These are phyloP conservation scores for Metschnikowia hibisci DNA, from an alignment of 805 yeast species.

Conservation along the genomic window DNA sequence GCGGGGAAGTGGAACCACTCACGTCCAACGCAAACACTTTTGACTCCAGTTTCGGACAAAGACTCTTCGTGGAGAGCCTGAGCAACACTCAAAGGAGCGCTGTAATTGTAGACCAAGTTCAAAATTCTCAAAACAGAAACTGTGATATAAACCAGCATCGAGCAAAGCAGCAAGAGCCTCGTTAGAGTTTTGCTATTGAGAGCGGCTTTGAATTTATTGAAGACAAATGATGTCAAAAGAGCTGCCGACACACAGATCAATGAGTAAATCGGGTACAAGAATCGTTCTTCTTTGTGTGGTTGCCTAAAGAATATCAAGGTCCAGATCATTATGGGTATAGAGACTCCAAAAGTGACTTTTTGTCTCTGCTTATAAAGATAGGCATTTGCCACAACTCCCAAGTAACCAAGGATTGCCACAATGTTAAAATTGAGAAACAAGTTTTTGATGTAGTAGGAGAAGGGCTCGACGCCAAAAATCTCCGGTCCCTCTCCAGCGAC, in stretches of 20 bases:
- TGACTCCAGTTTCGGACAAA: constrained; percentile 15
- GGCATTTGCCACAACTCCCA: constrained; percentile 33
- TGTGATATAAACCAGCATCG: constrained; percentile 29
- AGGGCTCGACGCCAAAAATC: constrained; percentile 84
- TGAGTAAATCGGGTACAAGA: constrained; percentile 81
- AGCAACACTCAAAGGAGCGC: constrained; percentile 67
- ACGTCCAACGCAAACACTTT: constrained; percentile 80
- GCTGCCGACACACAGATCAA: constrained; percentile 63
- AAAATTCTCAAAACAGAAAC: constrained; percentile 47
- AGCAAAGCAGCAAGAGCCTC: constrained; percentile 14
- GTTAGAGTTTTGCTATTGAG: constrained; percentile 6
- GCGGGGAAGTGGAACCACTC: constrained; percentile 95
- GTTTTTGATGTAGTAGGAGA: constrained; percentile 65
- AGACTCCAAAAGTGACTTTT: constrained; percentile 10
- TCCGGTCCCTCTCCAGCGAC: constrained; percentile 76
- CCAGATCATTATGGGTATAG: constrained; percentile 63
- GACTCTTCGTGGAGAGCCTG: constrained; percentile 30
- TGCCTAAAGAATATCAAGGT: constrained; percentile 59
- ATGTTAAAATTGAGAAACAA: constrained; percentile 71
- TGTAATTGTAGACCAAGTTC: constrained; percentile 62
- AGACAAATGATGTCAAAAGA: constrained; percentile 29
- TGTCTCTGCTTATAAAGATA: constrained; percentile 12
- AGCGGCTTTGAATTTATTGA: constrained; percentile 6
- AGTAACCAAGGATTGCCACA: constrained; percentile 39
- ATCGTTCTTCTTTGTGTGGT: constrained; percentile 93